Base-by-base conservation (phyloP, 108 stramenopile species). In the Fragilaria radians region DNA sequence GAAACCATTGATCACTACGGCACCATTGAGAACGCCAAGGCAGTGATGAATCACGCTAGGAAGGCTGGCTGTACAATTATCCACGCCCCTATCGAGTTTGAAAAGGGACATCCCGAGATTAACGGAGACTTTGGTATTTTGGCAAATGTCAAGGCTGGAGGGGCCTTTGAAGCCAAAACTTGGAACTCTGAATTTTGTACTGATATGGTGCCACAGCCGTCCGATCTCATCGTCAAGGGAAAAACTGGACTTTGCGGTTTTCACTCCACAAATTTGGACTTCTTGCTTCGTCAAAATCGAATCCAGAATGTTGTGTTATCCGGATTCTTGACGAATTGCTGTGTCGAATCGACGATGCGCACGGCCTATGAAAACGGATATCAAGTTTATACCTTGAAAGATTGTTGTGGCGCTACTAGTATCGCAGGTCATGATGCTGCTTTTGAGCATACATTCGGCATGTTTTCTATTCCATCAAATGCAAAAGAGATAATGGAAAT, bases 281-380 rank as follows among this genome's bases (percentile, higher is more conserved):
- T 81, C 56, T 31, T 90, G 23, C 66, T 90, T 25, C 61, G 78
- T 49, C 80, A 86, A 55, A 68, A 72, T 22, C 63, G 71, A 11
- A 74, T 80, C 32, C 67, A 78, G 59, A 80, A 77, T 56, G 68
- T 90, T 9, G 70, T 79, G 9, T 32, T 90, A 19, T 77, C 62
- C 42, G 88, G 88, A n/a, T 83, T 90, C 52, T 64, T 86, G n/a
- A 90, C 88, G 63, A 86, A 90, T 60, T 86, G 84, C 54, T 90
- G 88, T 72, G 80, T 90, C 29, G 85, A 90, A 63, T 65, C 65
- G n/a, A 78, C 83, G 36, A 90, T 86, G 88, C 77, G 88, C 5
- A 71, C 67, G 21, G 88, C 83, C 32, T 85, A 89, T 61, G 88
- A 89, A 64, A 59, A 70, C 28, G 88, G 88, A 48, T 90, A 79